Base-by-base conservation (phyloP, 176 grass and related monocot species). In the Pontederia paniculata region DNA sequence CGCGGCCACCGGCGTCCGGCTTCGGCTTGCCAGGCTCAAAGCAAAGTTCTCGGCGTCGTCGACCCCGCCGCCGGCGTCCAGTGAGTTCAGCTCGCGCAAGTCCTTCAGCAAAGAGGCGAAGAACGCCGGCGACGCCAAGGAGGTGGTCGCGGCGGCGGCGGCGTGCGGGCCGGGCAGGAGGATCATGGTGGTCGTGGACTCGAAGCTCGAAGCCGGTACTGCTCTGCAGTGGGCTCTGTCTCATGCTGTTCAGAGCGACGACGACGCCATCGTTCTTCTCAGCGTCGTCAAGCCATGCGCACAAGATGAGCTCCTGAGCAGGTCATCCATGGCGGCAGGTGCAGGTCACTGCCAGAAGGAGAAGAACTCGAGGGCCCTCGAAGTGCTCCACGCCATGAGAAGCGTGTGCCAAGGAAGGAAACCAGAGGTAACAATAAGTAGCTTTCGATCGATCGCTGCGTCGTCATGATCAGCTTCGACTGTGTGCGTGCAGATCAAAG, bases 181-280 rank as follows among this genome's bases (percentile, higher is more conserved):
- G 62, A 84, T 93, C 56, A 74, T 93, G 66, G 73, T 74, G 28
- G 79, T 57, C 0, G 79, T 79, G 57, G 53, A 55, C 21, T 74
- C 55, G 17, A n/a, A 70, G 50, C 73, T 57, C 23, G 83, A 86
- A 50, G 79, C 88, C 0, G 75, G 75, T 48, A 93, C 83, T 45
- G 83, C 79, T 19, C 65, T 93, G 70, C 73, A 75, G 37, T 93
- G 83, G 88, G 79, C 76, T 56, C 83, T 93, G 12, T 83, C 88
- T 15, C 83, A 86, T 56, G 71, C 88, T 25, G 70, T 87, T 42
- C 73, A 78, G 42, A 72, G 70, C 0, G 62, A 69, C 52, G 62
- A 69, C 52, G 88, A 93, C 55, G 77, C 66, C 0, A 21, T 93
- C 31, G 44, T 86, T 71, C 88, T 93, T 21, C 79, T 93, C 42